Evolutionary conservation across 2,329 filamentous ascomycete species (phyloP), one percentile per base, ranked within the genome.

Genomic region (Hypoxylon sp.): DNA sequence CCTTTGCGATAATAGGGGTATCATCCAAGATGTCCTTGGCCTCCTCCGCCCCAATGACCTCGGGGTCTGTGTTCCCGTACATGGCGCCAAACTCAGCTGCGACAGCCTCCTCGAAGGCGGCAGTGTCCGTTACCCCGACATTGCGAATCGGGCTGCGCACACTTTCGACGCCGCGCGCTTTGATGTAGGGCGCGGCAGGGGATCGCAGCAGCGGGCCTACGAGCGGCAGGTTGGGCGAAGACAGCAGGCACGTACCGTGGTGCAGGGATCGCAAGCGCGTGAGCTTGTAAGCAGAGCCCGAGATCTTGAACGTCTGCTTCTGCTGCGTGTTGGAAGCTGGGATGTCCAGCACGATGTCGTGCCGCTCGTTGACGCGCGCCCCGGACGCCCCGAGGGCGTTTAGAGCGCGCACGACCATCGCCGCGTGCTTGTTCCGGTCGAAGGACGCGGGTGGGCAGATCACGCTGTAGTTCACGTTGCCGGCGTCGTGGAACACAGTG

Each of bases 391-490:
- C 88, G 18, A 92, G 80, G 2, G 78, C 78, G 40, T 84, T 83
- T 62, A 99, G 82, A 3, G 93, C 94, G n/a, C 91, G 87, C 38
- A 94, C 93, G 0, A 98, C 91, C 93, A 98, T 97, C 75, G 93
- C 88, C 12, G 93, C 95, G 80, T 98, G 93, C 75, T 87, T 92
- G 81, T 97, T 87, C 28, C 96, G 87, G 67, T 95, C 91, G 76
- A 98, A 98, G 0, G 79, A 80, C 0, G 83, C 82, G 0, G 92
- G 87, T 1, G 94, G 94, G 68, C 90, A 93, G 50, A 97, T 96
- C 57, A 98, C 93, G 75, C 91, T 92, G 84, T 94, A 99, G 79
- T 99, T 99, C 71, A 97, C 86, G 77, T 99, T 99, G 57, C 95
- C 95, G 42, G 84, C 80, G 77, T 98, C 96, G 78, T 99, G 96